A percentile compares a stretch with the other conserved stretches of the same genome.
phyloP scores from a whole-genome alignment of 768 basidiomycete genomes.

The Auricularia sp. region DNA sequence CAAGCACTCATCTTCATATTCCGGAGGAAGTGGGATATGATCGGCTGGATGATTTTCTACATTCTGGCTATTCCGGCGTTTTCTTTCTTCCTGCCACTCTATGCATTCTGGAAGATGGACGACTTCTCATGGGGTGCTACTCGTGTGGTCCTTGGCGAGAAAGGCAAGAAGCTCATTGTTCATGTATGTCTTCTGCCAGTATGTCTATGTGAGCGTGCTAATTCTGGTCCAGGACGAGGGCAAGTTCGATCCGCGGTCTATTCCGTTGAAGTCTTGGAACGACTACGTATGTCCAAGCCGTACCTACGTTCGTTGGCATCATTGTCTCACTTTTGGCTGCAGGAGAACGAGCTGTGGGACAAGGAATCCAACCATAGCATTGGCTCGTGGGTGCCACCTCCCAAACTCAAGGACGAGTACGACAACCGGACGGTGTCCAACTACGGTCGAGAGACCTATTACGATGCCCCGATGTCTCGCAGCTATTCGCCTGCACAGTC shows the following conservation, averaged over 20 bases:
- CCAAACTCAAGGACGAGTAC: conserved; percentile 60
- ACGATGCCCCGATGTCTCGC: conserved; percentile 51
- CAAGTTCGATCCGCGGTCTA: conserved; percentile 87
- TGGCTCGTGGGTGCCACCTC: conserved; percentile 82
- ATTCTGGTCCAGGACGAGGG: conserved; percentile 72
- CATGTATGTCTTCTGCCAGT: conserved; percentile 50
- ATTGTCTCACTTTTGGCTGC: conserved; percentile 1
- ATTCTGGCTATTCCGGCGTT: conserved; percentile 89
- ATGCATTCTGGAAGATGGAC: conserved; percentile 98
- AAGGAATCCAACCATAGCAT: conserved; percentile 94
- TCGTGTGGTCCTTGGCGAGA: conserved; percentile 85
- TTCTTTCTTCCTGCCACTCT: conserved; percentile 85
- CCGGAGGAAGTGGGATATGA: conserved; percentile 96
- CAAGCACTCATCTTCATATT: conserved; percentile 88
- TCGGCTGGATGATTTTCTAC: conserved; percentile 96
- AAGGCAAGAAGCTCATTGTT: conserved; percentile 90
- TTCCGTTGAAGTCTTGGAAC: conserved; percentile 94
- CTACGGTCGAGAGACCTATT: conserved; percentile 81
- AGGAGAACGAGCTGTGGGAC: conserved; percentile 97
- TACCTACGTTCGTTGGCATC: background rate
- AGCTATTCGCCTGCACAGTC: conserved; percentile 67
- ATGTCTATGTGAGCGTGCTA: conserved; percentile 2
- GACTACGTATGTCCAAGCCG: conserved; percentile 59
- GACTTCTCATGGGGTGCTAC: conserved; percentile 96
- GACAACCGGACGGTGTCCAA: conserved; percentile 71